Evolutionary conservation across 2,329 filamentous ascomycete species (phyloP), one percentile per base, ranked within the genome.

Genomic region (Cyphellophora europaea): DNA sequence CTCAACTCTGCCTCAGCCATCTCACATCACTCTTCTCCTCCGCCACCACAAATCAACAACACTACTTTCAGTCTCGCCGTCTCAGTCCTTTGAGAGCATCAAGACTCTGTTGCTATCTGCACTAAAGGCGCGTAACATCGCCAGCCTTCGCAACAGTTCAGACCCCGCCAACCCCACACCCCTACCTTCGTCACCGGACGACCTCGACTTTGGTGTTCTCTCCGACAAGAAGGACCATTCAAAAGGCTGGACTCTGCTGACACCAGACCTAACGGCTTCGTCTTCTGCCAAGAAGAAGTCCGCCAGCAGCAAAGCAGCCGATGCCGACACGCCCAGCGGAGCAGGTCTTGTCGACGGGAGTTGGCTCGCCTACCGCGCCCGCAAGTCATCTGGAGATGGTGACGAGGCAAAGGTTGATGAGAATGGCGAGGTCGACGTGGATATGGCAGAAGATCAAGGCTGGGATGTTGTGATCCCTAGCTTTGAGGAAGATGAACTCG

Each of bases 21-120:
- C 67, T n/a, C 63, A 71, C 46, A 66, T 74, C 49, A 83, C 80
- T 6, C 62, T 88, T 36, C 71, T 78, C 40, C 77, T 88, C 61
- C 86, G 85, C 57, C 71, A 82, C 54, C 77, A 80, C 52, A 74
- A 75, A 38, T 72, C 77, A 49, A 87, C 80, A 3, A 66, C 86
- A 44, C 74, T 82, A 49, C 65, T 87, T 38, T 77, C 82, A 42
- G 67, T 80, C 30, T 69, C 75, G 25, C 62, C 75, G 4, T 60
- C 69, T 11, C 67, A 69, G 25, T 57, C 74, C 8, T 40, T 50
- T 27, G 58, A 65, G 11, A 57, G 64, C 1, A 61, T 82, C 39
- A 75, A 75, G 37, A 48, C 63, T 12, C 67, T 75, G 13, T 69
- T 88, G 2, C 58, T 82, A 12, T 57, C 63, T 1, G 61, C 74